Evolutionary conservation across 441 rosid genomes (phyloP).

Genomic region (Populus hybrid): DNA sequence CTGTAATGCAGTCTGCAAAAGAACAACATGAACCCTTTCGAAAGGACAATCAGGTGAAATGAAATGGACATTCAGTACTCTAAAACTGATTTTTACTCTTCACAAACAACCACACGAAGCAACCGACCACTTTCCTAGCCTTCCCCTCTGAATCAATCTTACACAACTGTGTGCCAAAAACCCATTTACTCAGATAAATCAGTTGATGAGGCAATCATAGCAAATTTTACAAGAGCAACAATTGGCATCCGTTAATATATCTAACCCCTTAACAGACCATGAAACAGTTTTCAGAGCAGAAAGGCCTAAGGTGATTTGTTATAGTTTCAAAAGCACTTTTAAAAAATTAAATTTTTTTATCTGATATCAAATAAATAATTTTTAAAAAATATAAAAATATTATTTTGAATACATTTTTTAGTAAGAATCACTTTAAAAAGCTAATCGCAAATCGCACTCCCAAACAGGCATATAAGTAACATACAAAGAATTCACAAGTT

Average conservation of each 20-base stretch:
- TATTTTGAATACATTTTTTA: too few relatives aligned
- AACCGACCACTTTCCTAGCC: conserved; percentile 49
- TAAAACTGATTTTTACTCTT: conserved; percentile 27
- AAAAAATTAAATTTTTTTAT: too few relatives aligned
- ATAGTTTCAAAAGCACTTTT: too few relatives aligned
- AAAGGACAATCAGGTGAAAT: not conserved
- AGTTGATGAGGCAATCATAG: too few relatives aligned
- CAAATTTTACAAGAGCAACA: not conserved
- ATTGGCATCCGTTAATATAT: too few relatives aligned
- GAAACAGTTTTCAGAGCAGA: not conserved
- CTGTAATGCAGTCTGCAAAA: conserved; percentile 15
- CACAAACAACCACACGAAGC: conserved; percentile 50
- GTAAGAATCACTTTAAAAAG: too few relatives aligned
- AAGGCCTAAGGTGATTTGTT: not conserved
- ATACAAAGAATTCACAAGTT: not conserved
- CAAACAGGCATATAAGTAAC: not conserved
- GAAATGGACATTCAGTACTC: not conserved
- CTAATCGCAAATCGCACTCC: too few relatives aligned
- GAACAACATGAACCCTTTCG: not conserved
- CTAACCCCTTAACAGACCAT: not conserved
- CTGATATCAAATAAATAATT: too few relatives aligned
- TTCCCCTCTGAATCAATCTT: conserved; percentile 52
- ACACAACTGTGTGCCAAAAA: conserved; percentile 28
- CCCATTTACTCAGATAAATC: not conserved
- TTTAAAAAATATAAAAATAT: too few relatives aligned